Base-by-base conservation (phyloP, 768 basidiomycete genomes). In the Fomitopsis serialis region DNA sequence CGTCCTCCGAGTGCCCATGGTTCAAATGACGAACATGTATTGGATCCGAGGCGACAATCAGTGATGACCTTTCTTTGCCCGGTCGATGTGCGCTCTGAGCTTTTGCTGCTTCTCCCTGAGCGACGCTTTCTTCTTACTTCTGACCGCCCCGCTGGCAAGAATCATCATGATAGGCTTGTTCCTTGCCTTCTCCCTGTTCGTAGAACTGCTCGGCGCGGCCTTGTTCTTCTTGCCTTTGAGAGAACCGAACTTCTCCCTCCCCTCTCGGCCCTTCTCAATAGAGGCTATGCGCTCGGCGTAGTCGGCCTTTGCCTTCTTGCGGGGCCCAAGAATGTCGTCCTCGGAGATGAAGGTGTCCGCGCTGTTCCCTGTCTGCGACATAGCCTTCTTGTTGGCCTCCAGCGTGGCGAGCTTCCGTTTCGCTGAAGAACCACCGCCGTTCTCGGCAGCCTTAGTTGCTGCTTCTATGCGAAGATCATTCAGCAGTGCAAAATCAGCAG, bases 81-180 rank as follows among this genome's bases (percentile, higher is more conserved):
- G 78, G 7, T 86, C 81, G 46, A 90, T 88, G 66, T 92, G 90
- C 54, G 82, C 83, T 48, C 89, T 72, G 60, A 92, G 63, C 67
- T 82, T 85, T 61, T 78, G 82, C 68, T 93, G 91, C 68, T 92
- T 93, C 55, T 92, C 86, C 59, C 83, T 75, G 61, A 93, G 67
- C 0, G 85, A 87, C 22, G 84, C 84, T 72, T 87, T 90, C 74
- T 89, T 92, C 74, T 93, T 92, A 1, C 88, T 76, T 58, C 77
- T 75, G n/a, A 92, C 88, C 1, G 84, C 82, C 1, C 78, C 78
- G 54, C 87, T 90, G 47, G 84, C 77, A 57, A 92, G 71, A 50
- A 92, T 84, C 91, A 92, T 93, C 94, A 96, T 95, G 59, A 96
- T 80, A 23, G 94, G 94, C 69, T 98, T 97, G 68, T 95, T 94